Evolutionary conservation across 2,329 filamentous ascomycete genomes (phyloP).

Genomic region (Claviceps maximensis): DNA sequence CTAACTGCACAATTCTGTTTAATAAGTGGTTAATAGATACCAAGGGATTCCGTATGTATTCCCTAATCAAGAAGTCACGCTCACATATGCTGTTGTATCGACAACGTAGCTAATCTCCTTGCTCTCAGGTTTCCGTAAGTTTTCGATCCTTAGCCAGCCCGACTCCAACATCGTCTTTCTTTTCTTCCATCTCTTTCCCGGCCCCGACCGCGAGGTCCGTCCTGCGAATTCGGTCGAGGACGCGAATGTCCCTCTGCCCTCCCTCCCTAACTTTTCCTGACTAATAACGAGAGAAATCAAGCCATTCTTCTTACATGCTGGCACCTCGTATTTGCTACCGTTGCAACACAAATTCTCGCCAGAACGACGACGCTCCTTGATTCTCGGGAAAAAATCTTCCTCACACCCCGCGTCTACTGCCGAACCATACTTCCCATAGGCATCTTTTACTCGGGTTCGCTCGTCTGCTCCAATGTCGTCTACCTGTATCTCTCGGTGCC

Average conservation of each 20-base stretch:
- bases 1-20: slow-evolving; percentile 76
- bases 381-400: slow-evolving; percentile 45
- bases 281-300: slow-evolving; percentile 10
- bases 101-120: neutral
- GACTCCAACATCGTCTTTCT: neutral
- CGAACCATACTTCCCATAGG: slow-evolving; percentile 53
- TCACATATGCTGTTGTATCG: neutral
- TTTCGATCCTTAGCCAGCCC: neutral
- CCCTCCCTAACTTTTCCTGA: neutral
- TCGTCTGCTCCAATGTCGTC: slow-evolving; percentile 54
- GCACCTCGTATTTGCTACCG: slow-evolving; percentile 53
- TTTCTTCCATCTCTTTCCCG: neutral
- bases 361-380: slow-evolving; percentile 51
- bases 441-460: slow-evolving; percentile 50
- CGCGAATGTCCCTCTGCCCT: too few species aligned
- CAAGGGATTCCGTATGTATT: slow-evolving; percentile 13
- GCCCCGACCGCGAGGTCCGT: too few species aligned
- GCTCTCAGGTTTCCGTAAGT: slow-evolving; percentile 2
- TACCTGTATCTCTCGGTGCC: slow-evolving; percentile 55
- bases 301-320: slow-evolving; percentile 51
- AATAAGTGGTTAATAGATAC: slow-evolving; percentile 76
- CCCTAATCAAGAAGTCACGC: too few species aligned
- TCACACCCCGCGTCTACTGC: slow-evolving; percentile 47
- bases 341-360: slow-evolving; percentile 53
- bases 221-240: neutral